A percentile compares a stretch with the other conserved stretches of the same genome.
phyloP scores from a whole-genome alignment of 1,139 yeast species.

The Pichia sp. region DNA sequence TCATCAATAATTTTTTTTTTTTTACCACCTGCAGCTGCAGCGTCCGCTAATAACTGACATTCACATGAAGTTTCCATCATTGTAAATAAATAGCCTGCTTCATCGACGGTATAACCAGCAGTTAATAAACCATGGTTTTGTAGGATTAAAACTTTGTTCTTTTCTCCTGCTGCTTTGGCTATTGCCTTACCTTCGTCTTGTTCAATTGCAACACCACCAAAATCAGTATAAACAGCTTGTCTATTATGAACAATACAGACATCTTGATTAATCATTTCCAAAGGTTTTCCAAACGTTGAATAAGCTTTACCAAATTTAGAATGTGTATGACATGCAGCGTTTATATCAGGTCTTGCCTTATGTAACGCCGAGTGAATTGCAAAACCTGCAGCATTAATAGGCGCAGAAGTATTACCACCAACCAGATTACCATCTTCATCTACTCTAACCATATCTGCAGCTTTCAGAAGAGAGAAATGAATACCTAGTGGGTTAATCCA shows the following conservation, averaged over 20 bases:
- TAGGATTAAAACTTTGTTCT: slow-evolving; percentile 53
- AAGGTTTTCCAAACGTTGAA: slow-evolving; percentile 61
- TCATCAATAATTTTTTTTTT: slow-evolving; percentile 41
- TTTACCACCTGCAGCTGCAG: slow-evolving; percentile 36
- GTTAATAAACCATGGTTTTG: slow-evolving; percentile 78
- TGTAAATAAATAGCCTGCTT: slow-evolving; percentile 70
- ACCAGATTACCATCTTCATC: slow-evolving; percentile 60
- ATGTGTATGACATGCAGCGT: slow-evolving; percentile 81
- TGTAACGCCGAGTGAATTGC: slow-evolving; percentile 74
- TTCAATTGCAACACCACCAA: slow-evolving; percentile 78
- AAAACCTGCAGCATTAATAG: slow-evolving; percentile 73
- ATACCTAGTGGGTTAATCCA: slow-evolving; percentile 77
- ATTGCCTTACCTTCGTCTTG: slow-evolving; percentile 61
- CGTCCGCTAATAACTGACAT: slow-evolving; percentile 62
- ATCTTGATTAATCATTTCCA: slow-evolving; percentile 80
- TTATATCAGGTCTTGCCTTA: slow-evolving; percentile 69
- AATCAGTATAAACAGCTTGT: slow-evolving; percentile 60
- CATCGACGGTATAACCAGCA: slow-evolving; percentile 73
- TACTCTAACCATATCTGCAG: slow-evolving; percentile 69
- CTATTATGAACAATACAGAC: slow-evolving; percentile 60
- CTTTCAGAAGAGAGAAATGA: slow-evolving; percentile 64
- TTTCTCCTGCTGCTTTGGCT: slow-evolving; percentile 60
- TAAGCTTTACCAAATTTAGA: slow-evolving; percentile 71
- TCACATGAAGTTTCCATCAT: slow-evolving; percentile 66
- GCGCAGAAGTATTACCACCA: slow-evolving; percentile 39